Base-by-base conservation (phyloP, 1,284 basidiomycete genomes). In the Tylopilus orsonianus region DNA sequence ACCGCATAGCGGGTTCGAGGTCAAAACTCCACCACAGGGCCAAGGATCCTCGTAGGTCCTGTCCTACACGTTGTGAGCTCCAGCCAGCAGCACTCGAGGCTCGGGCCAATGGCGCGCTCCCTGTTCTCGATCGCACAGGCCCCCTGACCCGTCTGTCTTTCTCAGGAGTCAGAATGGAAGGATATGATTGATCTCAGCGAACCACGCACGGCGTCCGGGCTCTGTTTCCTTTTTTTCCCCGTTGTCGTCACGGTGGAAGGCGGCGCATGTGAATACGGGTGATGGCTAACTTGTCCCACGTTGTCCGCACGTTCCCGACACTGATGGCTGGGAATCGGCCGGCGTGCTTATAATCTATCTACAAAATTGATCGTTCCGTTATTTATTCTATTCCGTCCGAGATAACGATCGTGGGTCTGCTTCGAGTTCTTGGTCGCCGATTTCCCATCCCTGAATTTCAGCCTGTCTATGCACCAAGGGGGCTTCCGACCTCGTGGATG, bases 11-110 rank as follows among this genome's bases (percentile, higher is more conserved):
- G 10, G 26, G 6, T 26, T 26, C 26, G 10, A 10, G 10, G 10
- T 26, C 26, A 26, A 10, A 26, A 26, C 26, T 26, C 26, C 10
- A n/a, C 40, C 14, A 41, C 19, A 16, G 26, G 30, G 13, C 18
- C 16, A 29, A 30, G n/a, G 54, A 59, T 55, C 48, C 48, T 35
- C 49, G 23, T 27, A 16, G 33, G 20, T 44, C 36, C 41, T 12
- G n/a, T 32, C 16, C 8, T 56, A 59, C 54, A 59, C 54, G 57
- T 57, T 56, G 54, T 24, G 14, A 18, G n/a, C 41, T 38, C 40
- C 8, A 51, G 34, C 32, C 24, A 14, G 2, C 13, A 14, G 23
- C 27, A 9, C 6, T 8, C 27, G 24, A 14, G n/a, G 3, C 48
- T 33, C 36, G 13, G 19, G 14, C 32, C 5, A 27, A 41, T 36